Conservation (phyloP, 768 basidiomycete species). For the Russula earlei region DNA sequence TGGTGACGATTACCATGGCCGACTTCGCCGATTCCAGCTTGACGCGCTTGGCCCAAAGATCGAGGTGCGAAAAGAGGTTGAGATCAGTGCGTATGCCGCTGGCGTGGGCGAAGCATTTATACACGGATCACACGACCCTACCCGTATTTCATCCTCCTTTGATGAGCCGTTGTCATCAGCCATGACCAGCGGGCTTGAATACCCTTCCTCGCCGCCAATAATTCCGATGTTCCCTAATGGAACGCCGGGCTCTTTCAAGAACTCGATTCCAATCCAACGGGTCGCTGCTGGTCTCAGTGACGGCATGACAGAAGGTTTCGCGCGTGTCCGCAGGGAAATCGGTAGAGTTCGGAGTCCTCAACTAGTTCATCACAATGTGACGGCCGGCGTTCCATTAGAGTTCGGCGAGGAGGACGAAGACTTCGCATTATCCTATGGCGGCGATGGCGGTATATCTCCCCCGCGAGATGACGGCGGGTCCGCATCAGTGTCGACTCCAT, state of each 20-base stretch:
- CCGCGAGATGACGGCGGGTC: slow-evolving; percentile 25
- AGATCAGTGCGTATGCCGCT: slow-evolving; percentile 45
- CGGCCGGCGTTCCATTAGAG: slow-evolving; percentile 37
- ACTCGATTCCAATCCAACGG: slow-evolving; percentile 49
- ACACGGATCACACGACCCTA: slow-evolving; percentile 40
- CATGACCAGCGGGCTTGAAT: slow-evolving; percentile 51
- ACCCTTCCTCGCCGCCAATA: slow-evolving; percentile 34
- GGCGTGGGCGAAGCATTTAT: slow-evolving; percentile 41
- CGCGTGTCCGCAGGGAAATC: slow-evolving; percentile 48
- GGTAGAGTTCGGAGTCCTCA: slow-evolving; percentile 40
- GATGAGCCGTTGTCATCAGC: slow-evolving; percentile 75
- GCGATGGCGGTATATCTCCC: slow-evolving; percentile 20
- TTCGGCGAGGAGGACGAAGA: slow-evolving; percentile 68
- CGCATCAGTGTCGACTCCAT: slow-evolving; percentile 32
- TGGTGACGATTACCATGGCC: slow-evolving; percentile 69
- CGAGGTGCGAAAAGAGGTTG: slow-evolving; percentile 63
- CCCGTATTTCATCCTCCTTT: slow-evolving; percentile 47
- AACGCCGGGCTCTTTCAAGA: slow-evolving; percentile 29
- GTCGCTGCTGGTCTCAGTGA: slow-evolving; percentile 42
- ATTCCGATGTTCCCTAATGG: slow-evolving; percentile 84
- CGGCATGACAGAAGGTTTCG: slow-evolving; percentile 52
- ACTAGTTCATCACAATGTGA: slow-evolving; percentile 24
- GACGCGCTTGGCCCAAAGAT: slow-evolving; percentile 50
- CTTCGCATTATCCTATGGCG: slow-evolving; percentile 29
- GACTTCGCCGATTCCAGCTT: slow-evolving; percentile 55